phyloP scores from a whole-genome alignment of 495 filamentous ascomycete genomes.

The Baudoinia panamericana region DNA sequence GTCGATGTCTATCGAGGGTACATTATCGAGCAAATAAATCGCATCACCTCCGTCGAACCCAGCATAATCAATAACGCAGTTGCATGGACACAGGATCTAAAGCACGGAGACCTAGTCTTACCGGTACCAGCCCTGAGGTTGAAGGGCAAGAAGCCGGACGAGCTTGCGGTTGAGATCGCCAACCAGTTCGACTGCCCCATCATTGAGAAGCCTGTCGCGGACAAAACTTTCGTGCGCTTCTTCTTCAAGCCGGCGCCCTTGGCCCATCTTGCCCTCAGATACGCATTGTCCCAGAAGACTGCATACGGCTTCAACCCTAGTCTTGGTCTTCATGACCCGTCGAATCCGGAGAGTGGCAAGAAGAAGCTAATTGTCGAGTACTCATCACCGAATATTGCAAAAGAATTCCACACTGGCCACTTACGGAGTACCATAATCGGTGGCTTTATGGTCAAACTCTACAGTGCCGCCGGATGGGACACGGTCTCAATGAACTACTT shows the following conservation, averaged over 20 bases:
- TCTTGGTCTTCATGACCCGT: constrained; percentile 25
- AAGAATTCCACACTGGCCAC: constrained; percentile 61
- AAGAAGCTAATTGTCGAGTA: constrained; percentile 49
- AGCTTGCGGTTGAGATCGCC: constrained; percentile 56
- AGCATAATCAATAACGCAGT: constrained; percentile 65
- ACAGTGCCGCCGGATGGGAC: constrained; percentile 58
- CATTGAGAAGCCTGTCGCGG: constrained; percentile 49
- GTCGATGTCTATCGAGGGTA: constrained; percentile 80
- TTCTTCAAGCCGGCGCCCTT: constrained; percentile 43
- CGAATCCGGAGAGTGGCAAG: constrained; percentile 18
- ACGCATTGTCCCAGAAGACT: constrained; percentile 29
- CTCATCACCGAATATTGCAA: constrained; percentile 65
- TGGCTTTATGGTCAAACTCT: constrained; percentile 55
- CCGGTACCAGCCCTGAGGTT: constrained; percentile 68
- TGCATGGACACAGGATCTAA: constrained; percentile 68
- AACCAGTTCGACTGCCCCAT: constrained; percentile 63
- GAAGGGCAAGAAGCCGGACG: constrained; percentile 68
- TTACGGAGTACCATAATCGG: constrained; percentile 66
- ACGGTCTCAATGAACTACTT: constrained; percentile 63
- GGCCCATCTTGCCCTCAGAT: constrained; percentile 32
- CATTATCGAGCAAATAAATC: constrained; percentile 58
- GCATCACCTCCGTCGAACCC: constrained; percentile 58
- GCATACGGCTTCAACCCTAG: constrained; percentile 33
- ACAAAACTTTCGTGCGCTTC: constrained; percentile 65
- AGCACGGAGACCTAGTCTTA: constrained; percentile 79